Conservation (phyloP, 176 grass and related monocot species). For the Carex cristatella region DNA sequence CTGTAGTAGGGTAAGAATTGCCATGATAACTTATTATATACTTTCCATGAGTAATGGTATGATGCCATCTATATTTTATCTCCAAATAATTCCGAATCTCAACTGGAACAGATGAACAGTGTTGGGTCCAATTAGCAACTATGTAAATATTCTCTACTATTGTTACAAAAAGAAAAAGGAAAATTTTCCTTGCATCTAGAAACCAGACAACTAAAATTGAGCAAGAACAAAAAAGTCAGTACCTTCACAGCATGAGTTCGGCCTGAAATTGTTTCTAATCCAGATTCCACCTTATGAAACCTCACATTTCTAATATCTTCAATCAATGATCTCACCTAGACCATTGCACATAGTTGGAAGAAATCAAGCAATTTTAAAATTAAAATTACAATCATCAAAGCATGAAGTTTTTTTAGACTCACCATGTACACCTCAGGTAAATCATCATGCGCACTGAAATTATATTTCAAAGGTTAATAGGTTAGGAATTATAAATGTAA, state of each 20-base stretch:
- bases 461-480: background rate
- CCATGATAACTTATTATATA: background rate
- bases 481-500: background rate
- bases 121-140: background rate
- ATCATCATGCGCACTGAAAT: constrained; percentile 73
- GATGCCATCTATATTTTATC: background rate
- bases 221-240: background rate
- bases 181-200: background rate
- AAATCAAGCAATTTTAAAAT: background rate
- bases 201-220: background rate
- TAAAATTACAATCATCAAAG: background rate
- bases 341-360: constrained; percentile 10
- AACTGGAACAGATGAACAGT: background rate
- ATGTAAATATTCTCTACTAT: background rate
- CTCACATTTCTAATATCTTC: constrained; percentile 98
- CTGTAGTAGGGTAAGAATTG: background rate
- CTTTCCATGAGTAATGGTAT: background rate
- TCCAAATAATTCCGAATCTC: background rate
- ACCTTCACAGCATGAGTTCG: constrained; percentile 98
- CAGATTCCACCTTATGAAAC: constrained; percentile 93
- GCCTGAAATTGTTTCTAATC: constrained; percentile 83
- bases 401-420: constrained; percentile 16
- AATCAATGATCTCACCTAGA: constrained; percentile 83
- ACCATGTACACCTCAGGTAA: constrained; percentile 89
- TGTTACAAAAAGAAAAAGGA: background rate